Percentiles rank a stretch among this genome's conserved stretches.
phyloP scores from a whole-genome alignment of 1,139 yeast genomes.

The Yarrowia galli region DNA sequence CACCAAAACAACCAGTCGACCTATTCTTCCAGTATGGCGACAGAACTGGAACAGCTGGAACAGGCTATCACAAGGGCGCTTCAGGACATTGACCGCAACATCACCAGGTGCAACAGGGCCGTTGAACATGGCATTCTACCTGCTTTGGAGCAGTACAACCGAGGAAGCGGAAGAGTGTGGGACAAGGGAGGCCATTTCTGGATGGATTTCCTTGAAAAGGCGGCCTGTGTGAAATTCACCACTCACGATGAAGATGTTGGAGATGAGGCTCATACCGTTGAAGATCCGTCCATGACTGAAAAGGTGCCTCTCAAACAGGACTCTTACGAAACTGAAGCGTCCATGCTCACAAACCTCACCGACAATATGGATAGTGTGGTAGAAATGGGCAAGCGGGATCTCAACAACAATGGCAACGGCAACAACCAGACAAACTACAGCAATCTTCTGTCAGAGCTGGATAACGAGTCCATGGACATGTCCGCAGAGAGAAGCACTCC shows the following conservation, averaged over 20 bases:
- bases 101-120: slow-evolving; percentile 67
- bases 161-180: slow-evolving; percentile 65
- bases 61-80: slow-evolving; percentile 80
- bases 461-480: background rate
- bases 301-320: slow-evolving; percentile 34
- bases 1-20: background rate
- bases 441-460: slow-evolving; percentile 15
- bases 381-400: background rate
- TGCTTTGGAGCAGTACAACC: slow-evolving; percentile 63
- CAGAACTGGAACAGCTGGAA: slow-evolving; percentile 74
- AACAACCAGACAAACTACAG: background rate
- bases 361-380: background rate
- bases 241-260: slow-evolving; percentile 61
- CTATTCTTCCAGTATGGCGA: slow-evolving; percentile 43
- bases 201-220: slow-evolving; percentile 77
- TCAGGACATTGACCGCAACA: slow-evolving; percentile 79
- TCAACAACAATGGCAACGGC: background rate
- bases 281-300: slow-evolving; percentile 29
- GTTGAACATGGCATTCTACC: slow-evolving; percentile 70
- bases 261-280: slow-evolving; percentile 39
- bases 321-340: slow-evolving; percentile 7
- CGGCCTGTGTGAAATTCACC: slow-evolving; percentile 71
- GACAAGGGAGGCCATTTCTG: slow-evolving; percentile 62
- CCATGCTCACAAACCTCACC: background rate
- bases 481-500: background rate